phyloP scores from a whole-genome alignment of 2,329 filamentous ascomycete genomes.

The Fusarium buharicum region DNA sequence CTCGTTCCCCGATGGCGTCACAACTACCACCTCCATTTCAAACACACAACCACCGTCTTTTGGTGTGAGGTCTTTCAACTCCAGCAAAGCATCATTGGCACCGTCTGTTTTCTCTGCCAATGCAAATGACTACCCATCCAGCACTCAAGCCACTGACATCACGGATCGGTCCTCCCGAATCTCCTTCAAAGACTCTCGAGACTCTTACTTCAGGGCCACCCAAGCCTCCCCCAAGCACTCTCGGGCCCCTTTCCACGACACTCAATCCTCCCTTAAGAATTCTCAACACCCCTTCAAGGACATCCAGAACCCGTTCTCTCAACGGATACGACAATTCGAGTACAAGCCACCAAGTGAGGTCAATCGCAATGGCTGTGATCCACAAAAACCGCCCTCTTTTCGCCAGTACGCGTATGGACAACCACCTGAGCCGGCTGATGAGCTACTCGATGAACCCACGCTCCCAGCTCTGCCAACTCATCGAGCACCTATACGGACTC shows the following conservation, averaged over 20 bases:
- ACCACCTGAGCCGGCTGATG: not conserved
- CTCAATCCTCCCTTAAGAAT: not conserved
- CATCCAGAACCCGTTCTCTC: constrained; percentile 9
- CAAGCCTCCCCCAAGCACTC: no score
- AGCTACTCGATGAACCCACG: constrained; percentile 10
- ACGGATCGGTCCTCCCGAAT: constrained; percentile 17
- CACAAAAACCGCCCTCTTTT: not conserved
- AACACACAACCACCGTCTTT: constrained; percentile 33
- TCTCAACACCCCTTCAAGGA: not conserved
- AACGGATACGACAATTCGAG: constrained; percentile 15
- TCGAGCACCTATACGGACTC: not conserved
- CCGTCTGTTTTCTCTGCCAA: constrained; percentile 51
- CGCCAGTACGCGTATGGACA: constrained; percentile 14
- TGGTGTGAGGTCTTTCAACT: constrained; percentile 43
- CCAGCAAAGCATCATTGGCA: constrained; percentile 48
- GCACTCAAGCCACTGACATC: constrained; percentile 51
- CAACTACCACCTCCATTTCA: constrained; percentile 12
- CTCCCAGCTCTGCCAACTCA: constrained; percentile 11
- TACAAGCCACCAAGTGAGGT: constrained; percentile 9
- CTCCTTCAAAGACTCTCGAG: not conserved
- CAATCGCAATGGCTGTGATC: not conserved
- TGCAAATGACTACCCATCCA: constrained; percentile 32
- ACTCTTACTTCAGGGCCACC: no score
- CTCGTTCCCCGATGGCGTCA: constrained; percentile 21
- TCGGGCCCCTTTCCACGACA: not conserved